Evolutionary conservation across 768 basidiomycete genomes (phyloP), one percentile per base, ranked within the genome.

Genomic region (Candolleomyces efflorescens): DNA sequence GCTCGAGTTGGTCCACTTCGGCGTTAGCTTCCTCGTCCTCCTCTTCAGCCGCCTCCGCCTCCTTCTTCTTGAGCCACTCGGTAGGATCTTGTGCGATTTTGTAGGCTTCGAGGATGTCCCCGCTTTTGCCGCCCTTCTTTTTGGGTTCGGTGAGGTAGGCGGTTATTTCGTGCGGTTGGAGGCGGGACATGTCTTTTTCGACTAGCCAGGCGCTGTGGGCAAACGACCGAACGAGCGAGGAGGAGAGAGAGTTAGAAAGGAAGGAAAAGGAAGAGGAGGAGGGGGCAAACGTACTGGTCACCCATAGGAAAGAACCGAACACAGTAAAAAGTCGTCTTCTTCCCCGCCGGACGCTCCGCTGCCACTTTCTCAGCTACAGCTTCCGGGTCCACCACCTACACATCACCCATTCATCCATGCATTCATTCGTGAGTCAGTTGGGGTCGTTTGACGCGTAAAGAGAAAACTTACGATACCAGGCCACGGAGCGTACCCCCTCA

Each of bases 401-500:
- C 41, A 32, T n/a, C n/a, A n/a, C n/a, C n/a, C n/a, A n/a, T n/a
- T n/a, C n/a, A n/a, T n/a, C n/a, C n/a, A n/a, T n/a, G n/a, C n/a
- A n/a, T n/a, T n/a, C n/a, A n/a, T n/a, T n/a, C n/a, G n/a, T n/a
- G 47, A 56, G 53, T 62, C 59, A 64, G 54, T 60, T 56, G 60
- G 59, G 24, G 4, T 50, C 61, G 62, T 50, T 63, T 44, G 60
- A 63, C 67, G 62, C 59, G 58, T 53, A 58, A 53, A 60, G 56
- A 53, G 58, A 66, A 61, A 58, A 82, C 91, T 74, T 69, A 96
- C 96, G 78, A 91, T 89, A 69, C 86, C 92, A 55, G 94, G 97
- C 97, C 97, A 99, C 3, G 90, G 81, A 1, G 97, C 94, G 75
- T 79, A 98, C 10, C 96, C 97, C 75, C 91, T 92, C 69, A 99